phyloP scores from a whole-genome alignment of 805 yeast genomes.

The Ogataea philodendri region DNA sequence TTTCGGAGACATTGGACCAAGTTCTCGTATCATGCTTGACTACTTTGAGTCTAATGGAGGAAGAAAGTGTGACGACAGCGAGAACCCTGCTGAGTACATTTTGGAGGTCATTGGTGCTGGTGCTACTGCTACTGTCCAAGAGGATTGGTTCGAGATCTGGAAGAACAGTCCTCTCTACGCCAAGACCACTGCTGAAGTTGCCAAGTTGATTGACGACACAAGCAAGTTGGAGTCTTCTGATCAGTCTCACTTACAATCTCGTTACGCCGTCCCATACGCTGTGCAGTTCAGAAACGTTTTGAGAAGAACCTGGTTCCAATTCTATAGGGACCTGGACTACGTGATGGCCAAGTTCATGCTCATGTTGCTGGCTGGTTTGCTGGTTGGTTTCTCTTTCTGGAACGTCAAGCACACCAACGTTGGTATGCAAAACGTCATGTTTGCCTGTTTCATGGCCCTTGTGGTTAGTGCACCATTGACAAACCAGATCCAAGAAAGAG shows the following conservation, averaged over 20 bases:
- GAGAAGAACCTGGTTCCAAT: slow-evolving; percentile 39
- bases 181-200: slow-evolving; percentile 31
- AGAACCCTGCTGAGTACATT: slow-evolving; percentile 77
- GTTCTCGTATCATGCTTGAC: slow-evolving; percentile 40
- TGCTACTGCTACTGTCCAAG: slow-evolving; percentile 59
- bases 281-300: slow-evolving; percentile 37
- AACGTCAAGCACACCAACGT: slow-evolving; percentile 48
- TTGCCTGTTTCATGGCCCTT: slow-evolving; percentile 52
- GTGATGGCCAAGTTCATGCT: slow-evolving; percentile 46
- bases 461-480: slow-evolving; percentile 57
- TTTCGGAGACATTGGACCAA: slow-evolving; percentile 52
- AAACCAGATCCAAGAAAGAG: slow-evolving; percentile 63
- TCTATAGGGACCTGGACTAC: slow-evolving; percentile 49
- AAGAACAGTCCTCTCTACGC: slow-evolving; percentile 30
- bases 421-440: slow-evolving; percentile 61
- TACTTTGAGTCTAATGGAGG: slow-evolving; percentile 59
- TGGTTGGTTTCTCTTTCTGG: slow-evolving; percentile 61
- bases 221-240: slow-evolving; percentile 11
- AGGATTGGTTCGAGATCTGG: slow-evolving; percentile 71
- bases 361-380: slow-evolving; percentile 40
- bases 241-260: slow-evolving; percentile 18
- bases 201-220: slow-evolving; percentile 25
- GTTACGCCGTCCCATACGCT: slow-evolving; percentile 47
- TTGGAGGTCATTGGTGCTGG: slow-evolving; percentile 77
- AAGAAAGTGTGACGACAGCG: slow-evolving; percentile 54